phyloP scores from a whole-genome alignment of 108 stramenopile genomes.

The Cyclotella cryptica region DNA sequence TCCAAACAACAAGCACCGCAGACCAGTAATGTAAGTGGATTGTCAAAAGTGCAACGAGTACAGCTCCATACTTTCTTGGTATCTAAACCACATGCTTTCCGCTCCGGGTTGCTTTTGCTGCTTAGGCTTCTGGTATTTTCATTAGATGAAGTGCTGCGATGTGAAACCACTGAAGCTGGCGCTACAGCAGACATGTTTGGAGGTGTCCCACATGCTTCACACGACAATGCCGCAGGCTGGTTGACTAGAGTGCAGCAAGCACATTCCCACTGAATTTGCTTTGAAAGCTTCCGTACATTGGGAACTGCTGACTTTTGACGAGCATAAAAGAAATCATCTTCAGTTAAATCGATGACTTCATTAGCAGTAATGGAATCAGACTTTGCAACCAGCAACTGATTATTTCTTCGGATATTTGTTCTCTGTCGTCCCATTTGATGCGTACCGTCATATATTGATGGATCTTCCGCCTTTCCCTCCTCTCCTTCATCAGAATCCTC shows the following conservation, averaged over 20 bases:
- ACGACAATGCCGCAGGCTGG: not conserved
- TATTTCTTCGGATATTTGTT: not conserved
- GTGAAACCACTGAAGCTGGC: not conserved
- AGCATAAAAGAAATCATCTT: not conserved
- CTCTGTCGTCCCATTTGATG: not conserved
- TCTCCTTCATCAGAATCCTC: conserved; percentile 43
- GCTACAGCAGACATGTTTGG: not conserved
- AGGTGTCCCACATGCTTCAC: conserved; percentile 1
- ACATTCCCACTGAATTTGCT: conserved; percentile 7
- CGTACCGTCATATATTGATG: too few species aligned
- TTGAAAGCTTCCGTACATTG: not conserved
- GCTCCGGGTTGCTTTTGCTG: not conserved
- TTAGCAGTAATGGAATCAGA: not conserved
- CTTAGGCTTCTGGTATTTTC: not conserved
- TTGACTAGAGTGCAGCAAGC: conserved; percentile 19
- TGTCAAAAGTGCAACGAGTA: conserved; percentile 39
- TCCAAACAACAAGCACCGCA: conserved; percentile 49
- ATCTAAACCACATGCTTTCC: not conserved
- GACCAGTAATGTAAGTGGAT: conserved; percentile 25
- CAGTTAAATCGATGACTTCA: conserved; percentile 29
- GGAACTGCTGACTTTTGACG: not conserved
- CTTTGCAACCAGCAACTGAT: not conserved
- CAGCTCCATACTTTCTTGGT: conserved; percentile 21
- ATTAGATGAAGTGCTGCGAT: not conserved
- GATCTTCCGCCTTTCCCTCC: not conserved